Evolutionary conservation across 495 filamentous ascomycete species (phyloP).

Genomic region (Aspergillus heteromorphus): DNA sequence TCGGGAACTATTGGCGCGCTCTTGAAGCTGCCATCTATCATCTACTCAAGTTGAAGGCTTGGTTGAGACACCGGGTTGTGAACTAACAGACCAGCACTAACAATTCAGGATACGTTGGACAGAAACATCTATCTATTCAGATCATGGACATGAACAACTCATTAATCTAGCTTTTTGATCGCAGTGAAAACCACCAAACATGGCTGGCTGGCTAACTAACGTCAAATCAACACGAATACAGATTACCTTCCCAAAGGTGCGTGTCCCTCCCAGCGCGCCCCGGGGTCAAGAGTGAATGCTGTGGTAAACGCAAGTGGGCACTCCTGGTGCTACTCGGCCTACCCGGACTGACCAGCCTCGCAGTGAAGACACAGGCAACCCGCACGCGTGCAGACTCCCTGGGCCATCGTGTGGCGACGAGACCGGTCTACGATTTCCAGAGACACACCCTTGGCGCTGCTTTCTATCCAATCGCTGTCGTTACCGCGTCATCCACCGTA

Average conservation of each 20-base stretch:
- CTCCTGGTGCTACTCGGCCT: conserved; percentile 3
- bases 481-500: conserved; percentile 14
- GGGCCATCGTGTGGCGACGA: conserved; percentile 1
- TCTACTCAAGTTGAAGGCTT: too few species aligned
- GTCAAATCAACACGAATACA: conserved; percentile 11
- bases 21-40: too few species aligned
- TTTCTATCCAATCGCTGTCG: conserved; percentile 17
- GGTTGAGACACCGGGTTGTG: neutral
- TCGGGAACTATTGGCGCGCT: too few species aligned
- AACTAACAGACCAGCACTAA: neutral
- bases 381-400: conserved; percentile 7
- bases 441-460: conserved; percentile 10
- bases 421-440: conserved; percentile 14
- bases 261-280: conserved; percentile 3
- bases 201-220: conserved; percentile 14
- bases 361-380: conserved; percentile 3
- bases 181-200: conserved; percentile 1
- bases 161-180: conserved; percentile 21
- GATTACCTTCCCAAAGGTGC: conserved; percentile 3
- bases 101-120: neutral
- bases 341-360: conserved; percentile 10
- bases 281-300: neutral
- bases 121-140: neutral
- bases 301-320: neutral
- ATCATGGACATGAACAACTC: conserved; percentile 6